These are phyloP conservation scores for Talaromyces albobiverticillius DNA, from an alignment of 2,329 filamentous ascomycete genomes.

Conservation along the genomic window DNA sequence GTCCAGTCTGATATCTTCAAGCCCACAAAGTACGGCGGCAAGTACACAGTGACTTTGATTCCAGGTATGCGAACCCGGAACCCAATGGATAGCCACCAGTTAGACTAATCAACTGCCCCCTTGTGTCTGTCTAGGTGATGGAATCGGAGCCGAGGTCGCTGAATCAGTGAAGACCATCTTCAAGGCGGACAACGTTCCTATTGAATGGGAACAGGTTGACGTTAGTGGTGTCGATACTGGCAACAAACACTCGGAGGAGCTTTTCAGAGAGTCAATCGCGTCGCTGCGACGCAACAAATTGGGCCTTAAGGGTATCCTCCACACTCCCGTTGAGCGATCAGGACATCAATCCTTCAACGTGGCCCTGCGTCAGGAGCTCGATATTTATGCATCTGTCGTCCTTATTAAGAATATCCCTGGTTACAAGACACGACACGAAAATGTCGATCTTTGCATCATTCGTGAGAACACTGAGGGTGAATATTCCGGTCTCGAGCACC, in stretches of 20 bases:
- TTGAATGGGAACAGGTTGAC: slow-evolving; percentile 98
- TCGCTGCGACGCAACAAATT: slow-evolving; percentile 98
- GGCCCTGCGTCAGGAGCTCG: slow-evolving; percentile 95
- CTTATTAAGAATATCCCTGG: slow-evolving; percentile 99
- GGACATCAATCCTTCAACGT: slow-evolving; percentile 99
- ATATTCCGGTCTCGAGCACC: slow-evolving; percentile 98
- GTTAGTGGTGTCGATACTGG: slow-evolving; percentile 86
- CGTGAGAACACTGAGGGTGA: slow-evolving; percentile 99
- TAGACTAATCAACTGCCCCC: background rate
- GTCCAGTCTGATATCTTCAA: slow-evolving; percentile 96
- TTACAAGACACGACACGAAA: slow-evolving; percentile 94
- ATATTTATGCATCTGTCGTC: slow-evolving; percentile 97
- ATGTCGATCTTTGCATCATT: slow-evolving; percentile 98
- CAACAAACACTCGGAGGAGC: slow-evolving; percentile 83
- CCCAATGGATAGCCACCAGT: background rate
- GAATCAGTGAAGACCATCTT: slow-evolving; percentile 99
- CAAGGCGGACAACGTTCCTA: slow-evolving; percentile 98
- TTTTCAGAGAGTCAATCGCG: slow-evolving; percentile 92
- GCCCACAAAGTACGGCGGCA: slow-evolving; percentile 97
- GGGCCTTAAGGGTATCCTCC: slow-evolving; percentile 96
- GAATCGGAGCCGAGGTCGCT: slow-evolving; percentile 96
- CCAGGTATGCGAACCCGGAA: slow-evolving; percentile 61
- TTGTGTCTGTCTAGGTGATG: slow-evolving; percentile 62
- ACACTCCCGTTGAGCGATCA: slow-evolving; percentile 93
- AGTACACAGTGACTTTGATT: slow-evolving; percentile 98